A percentile compares a stretch with the other conserved stretches of the same genome.
phyloP scores from a whole-genome alignment of 1,139 yeast species.

The Candida tetrigidarum region DNA sequence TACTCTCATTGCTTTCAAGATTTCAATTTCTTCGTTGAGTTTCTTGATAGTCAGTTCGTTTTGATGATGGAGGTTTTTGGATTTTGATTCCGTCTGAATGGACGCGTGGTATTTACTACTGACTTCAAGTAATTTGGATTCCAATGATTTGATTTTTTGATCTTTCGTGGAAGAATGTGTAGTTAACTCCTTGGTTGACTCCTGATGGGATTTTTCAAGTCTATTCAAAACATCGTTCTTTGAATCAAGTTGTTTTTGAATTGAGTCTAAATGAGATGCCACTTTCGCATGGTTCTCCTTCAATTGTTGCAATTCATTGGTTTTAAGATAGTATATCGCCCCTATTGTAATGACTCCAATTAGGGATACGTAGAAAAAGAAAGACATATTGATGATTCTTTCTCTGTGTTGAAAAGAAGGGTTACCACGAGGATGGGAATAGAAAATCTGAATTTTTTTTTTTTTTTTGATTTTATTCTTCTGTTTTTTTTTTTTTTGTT shows the following conservation, averaged over 20 bases:
- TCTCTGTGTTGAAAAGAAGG: background rate
- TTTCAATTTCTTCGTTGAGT: conserved; percentile 5
- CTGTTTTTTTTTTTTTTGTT: no score
- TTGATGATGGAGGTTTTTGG: conserved; percentile 1
- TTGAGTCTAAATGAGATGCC: background rate
- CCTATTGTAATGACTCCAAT: background rate
- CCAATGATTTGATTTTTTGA: conserved; percentile 2
- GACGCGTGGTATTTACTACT: conserved; percentile 7
- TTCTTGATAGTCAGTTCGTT: conserved; percentile 6
- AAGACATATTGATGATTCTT: background rate
- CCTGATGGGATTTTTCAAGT: background rate
- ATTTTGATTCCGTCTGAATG: conserved; percentile 6
- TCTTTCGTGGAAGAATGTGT: background rate
- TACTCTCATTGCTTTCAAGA: background rate
- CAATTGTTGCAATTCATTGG: conserved; percentile 1
- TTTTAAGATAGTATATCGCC: background rate
- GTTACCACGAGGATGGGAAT: background rate
- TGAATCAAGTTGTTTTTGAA: background rate
- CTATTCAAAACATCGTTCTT: background rate
- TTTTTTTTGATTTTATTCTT: no score
- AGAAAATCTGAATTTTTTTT: background rate
- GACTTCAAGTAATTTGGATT: conserved; percentile 12
- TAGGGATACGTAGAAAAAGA: background rate
- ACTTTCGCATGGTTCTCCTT: background rate
- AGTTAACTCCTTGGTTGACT: background rate